Conservation (phyloP, 2,329 filamentous ascomycete species). For the Talaromyces sp. region DNA sequence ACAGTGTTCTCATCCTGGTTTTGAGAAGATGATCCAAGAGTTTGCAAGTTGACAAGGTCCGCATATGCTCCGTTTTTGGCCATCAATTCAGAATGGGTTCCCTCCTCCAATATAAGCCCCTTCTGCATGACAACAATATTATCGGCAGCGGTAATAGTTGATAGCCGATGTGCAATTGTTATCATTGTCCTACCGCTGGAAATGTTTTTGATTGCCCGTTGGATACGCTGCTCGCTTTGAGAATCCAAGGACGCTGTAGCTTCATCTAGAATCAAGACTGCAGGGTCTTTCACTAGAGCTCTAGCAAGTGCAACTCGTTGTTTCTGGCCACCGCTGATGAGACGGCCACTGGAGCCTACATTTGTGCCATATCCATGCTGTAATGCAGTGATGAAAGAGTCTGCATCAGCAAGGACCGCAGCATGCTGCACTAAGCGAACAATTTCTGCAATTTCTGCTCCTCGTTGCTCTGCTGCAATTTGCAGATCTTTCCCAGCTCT, state of each 20-base stretch:
- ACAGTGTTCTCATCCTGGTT: not conserved
- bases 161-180: constrained; percentile 89
- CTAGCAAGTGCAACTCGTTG: constrained; percentile 93
- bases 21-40: constrained; percentile 12
- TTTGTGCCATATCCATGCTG: constrained; percentile 89
- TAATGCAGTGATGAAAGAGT: constrained; percentile 39
- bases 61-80: constrained; percentile 65
- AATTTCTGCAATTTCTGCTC: constrained; percentile 25
- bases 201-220: constrained; percentile 82
- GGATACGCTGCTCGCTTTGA: constrained; percentile 91
- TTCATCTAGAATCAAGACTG: constrained; percentile 88
- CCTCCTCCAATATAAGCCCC: constrained; percentile 83
- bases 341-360: constrained; percentile 86
- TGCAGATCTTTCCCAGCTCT: constrained; percentile 22
- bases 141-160: constrained; percentile 87
- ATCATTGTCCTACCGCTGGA: constrained; percentile 85
- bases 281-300: constrained; percentile 84
- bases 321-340: constrained; percentile 91
- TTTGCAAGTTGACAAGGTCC: constrained; percentile 47
- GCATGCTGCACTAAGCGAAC: constrained; percentile 26
- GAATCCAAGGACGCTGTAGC: constrained; percentile 92
- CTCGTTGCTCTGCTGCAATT: constrained; percentile 21
- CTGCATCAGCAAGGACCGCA: constrained; percentile 24
- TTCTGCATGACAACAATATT: constrained; percentile 91
- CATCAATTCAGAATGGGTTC: constrained; percentile 75